Evolutionary conservation across 2,329 filamentous ascomycete species (phyloP), one percentile per base, ranked within the genome.

Genomic region (Fusarium sacchari): DNA sequence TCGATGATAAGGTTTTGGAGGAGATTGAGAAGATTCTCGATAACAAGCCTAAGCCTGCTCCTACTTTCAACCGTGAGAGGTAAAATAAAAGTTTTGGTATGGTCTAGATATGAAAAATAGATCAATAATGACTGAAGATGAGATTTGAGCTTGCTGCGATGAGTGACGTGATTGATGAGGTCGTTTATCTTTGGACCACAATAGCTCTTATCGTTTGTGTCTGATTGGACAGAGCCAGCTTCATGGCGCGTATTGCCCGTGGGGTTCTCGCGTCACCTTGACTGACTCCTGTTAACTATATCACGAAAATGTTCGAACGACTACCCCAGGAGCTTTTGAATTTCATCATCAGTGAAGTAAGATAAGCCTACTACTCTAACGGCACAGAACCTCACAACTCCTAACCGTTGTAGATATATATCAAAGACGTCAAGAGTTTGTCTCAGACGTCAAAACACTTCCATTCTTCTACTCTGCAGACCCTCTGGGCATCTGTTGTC

Each of bases 21-120:
- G 73, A 78, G 63, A 78, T 78, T 52, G 76, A 78, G 62, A 65
- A 37, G 32, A 71, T 78, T 9, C 67, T 78, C 1, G 73, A 78
- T n/a, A 78, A 78, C 39, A 62, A 72, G 44, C 76, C 76, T 3
- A 50, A 58, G 22, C 53, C 61, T 28, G 57, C 64, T 20, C 42
- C 55, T 4, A 77, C 40, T 17, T 77, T 20, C 9, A 72, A 65
- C 37, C 75, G 75, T 18, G 75, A 77, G 30, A 76, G 75, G 50
- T 75, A 68, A 68, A 39, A 64, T 18, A 34, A 43, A 24, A 43
- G 30, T 34, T 36, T 59, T 32, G 12, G 17, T 17, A 20, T 13
- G 10, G 26, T 70, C 50, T 59, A 60, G 40, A 55, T 40, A 69
- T 40, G 34, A 28, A 55, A 2, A 55, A 20, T 49, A 70, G 40